These are phyloP conservation scores for Pseudonectria foliicola DNA, from an alignment of 2,329 filamentous ascomycete genomes.

Conservation along the genomic window DNA sequence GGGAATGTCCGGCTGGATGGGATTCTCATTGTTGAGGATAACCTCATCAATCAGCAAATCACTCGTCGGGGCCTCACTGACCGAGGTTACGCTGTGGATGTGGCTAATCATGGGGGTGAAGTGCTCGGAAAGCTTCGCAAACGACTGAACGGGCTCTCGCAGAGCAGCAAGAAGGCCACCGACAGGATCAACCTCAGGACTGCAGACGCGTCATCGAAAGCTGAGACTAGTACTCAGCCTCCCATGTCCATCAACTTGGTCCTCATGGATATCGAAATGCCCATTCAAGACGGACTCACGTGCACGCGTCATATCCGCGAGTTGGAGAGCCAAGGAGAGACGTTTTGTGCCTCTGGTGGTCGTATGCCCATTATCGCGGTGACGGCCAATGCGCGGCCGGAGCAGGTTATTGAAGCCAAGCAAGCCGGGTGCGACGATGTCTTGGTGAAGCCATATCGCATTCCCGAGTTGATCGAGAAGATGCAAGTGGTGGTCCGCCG, in stretches of 20 bases:
- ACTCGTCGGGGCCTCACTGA: constrained; percentile 44
- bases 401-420: constrained; percentile 49
- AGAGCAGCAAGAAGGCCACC: constrained; percentile 3
- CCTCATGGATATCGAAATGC: constrained; percentile 74
- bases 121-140: constrained; percentile 41
- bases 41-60: constrained; percentile 53
- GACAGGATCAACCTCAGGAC: constrained; percentile 1
- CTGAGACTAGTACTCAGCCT: not conserved
- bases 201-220: constrained; percentile 2
- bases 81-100: constrained; percentile 42
- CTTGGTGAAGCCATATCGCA: constrained; percentile 65
- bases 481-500: constrained; percentile 43
- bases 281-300: constrained; percentile 62
- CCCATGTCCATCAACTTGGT: constrained; percentile 48
- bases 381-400: constrained; percentile 59
- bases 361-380: constrained; percentile 58
- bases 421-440: constrained; percentile 54
- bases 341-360: constrained; percentile 38
- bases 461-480: constrained; percentile 53
- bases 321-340: constrained; percentile 46
- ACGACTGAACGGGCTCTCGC: constrained; percentile 14
- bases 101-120: constrained; percentile 51
- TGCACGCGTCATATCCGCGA: constrained; percentile 59
- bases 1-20: constrained; percentile 28
- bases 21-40: constrained; percentile 54